Evolutionary conservation across 2,329 filamentous ascomycete species (phyloP).

Genomic region (Colletotrichum kahawae): DNA sequence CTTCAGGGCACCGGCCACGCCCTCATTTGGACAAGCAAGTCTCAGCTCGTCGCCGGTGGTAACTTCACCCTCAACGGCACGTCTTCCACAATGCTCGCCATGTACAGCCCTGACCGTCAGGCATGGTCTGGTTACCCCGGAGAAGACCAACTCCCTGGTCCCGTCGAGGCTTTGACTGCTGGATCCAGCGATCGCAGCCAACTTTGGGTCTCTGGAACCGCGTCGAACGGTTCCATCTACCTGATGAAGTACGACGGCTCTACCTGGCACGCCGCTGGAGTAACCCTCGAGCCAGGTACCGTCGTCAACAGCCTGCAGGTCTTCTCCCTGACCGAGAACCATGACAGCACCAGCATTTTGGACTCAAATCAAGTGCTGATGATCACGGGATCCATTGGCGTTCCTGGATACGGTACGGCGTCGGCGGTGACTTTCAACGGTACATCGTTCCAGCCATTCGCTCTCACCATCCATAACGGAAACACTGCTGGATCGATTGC

Average conservation of each 20-base stretch:
- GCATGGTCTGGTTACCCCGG: slow-evolving; percentile 70
- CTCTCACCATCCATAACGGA: slow-evolving; percentile 73
- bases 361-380: slow-evolving; percentile 74
- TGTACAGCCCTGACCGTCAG: slow-evolving; percentile 72
- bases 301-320: slow-evolving; percentile 82
- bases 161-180: slow-evolving; percentile 76
- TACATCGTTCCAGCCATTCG: slow-evolving; percentile 76
- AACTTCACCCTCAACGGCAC: slow-evolving; percentile 73
- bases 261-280: slow-evolving; percentile 70
- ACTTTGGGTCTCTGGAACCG: slow-evolving; percentile 83
- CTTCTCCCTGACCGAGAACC: slow-evolving; percentile 72
- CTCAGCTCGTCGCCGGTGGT: slow-evolving; percentile 77
- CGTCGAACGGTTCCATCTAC: slow-evolving; percentile 67
- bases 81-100: slow-evolving; percentile 67
- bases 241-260: slow-evolving; percentile 82
- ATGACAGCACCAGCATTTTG: slow-evolving; percentile 69
- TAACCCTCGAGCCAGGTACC: slow-evolving; percentile 68
- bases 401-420: slow-evolving; percentile 78
- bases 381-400: slow-evolving; percentile 80
- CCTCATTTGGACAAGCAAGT: slow-evolving; percentile 78
- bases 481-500: slow-evolving; percentile 76
- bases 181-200: slow-evolving; percentile 75
- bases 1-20: slow-evolving; percentile 73
- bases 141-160: slow-evolving; percentile 74
- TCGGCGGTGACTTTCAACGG: slow-evolving; percentile 92